A percentile compares a stretch with the other conserved stretches of the same genome.
Conservation (phyloP, 2,329 filamentous ascomycete species). For the Penicillium sp. region DNA sequence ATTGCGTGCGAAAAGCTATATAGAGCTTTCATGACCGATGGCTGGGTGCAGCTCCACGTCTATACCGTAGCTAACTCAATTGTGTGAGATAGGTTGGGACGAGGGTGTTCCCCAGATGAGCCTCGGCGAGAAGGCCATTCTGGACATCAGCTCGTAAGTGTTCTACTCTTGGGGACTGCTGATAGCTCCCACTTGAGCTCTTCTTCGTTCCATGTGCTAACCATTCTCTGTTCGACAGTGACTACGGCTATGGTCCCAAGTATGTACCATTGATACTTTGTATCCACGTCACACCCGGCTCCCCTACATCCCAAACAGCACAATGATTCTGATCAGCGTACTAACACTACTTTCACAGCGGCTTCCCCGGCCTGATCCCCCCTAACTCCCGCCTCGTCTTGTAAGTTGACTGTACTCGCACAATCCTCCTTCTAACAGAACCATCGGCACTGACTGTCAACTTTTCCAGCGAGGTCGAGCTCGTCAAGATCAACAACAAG, state of each 20-base stretch:
- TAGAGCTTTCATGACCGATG: background rate
- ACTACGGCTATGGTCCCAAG: conserved; percentile 45
- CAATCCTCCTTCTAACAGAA: too few relatives aligned
- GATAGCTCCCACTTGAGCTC: background rate
- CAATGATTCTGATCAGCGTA: background rate
- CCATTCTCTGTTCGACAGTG: conserved; percentile 24
- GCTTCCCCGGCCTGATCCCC: conserved; percentile 78
- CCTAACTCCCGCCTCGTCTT: conserved; percentile 76
- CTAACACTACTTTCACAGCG: conserved; percentile 51
- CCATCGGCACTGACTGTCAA: conserved; percentile 11
- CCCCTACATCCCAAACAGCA: background rate
- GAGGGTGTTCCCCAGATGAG: conserved; percentile 85
- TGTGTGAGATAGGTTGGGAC: conserved; percentile 65
- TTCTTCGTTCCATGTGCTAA: conserved; percentile 6
- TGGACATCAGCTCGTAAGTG: conserved; percentile 76
- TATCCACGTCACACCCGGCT: background rate
- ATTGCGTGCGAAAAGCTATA: background rate
- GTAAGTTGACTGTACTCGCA: conserved; percentile 58
- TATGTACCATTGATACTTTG: conserved; percentile 30
- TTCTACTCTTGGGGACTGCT: background rate
- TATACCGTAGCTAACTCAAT: background rate
- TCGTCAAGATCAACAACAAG: conserved; percentile 64
- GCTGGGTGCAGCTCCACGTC: background rate
- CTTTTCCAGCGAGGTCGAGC: conserved; percentile 64
- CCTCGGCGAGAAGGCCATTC: conserved; percentile 82